Base-by-base conservation (phyloP, 371 early-diverging fungal genomes). In the Apophysomyces sp. region DNA sequence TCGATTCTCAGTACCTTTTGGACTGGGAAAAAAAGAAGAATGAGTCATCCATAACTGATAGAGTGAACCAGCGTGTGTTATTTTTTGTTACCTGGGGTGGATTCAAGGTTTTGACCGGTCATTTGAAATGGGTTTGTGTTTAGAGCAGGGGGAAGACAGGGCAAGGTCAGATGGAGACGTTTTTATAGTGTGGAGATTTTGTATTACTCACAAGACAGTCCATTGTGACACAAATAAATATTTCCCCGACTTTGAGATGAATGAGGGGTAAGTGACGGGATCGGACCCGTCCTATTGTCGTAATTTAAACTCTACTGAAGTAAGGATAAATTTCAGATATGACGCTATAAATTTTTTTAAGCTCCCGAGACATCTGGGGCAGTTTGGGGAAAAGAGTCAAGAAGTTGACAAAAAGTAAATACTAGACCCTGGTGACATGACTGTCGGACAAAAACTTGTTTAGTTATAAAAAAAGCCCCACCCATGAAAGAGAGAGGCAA, bases 1-100 rank as follows among this genome's bases (percentile, higher is more conserved):
- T 86, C 84, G 18, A 78, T 40, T 28, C 76, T 87, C 39, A 95
- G 80, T 4, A 91, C 86, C 63, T 86, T 89, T 44, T 62, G n/a
- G 49, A 6, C 49, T 44, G 21, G 4, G 21, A 44, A 44, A 44
- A 44, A 44, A 4, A 34, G 5, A 34, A 34, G 7, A 12, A 34
- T 37, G 37, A 37, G 37, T 37, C 11, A 37, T 37, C n/a, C 37
- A 11, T 34, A 37, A 37, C 37, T 37, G 37, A 37, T n/a, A 37
- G 15, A 37, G 11, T 13, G 2, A n/a, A 5, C n/a, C 3, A 37
- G 3, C 11, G 37, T 37, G n/a, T 37, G 5, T 11, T 37, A 5
- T 37, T 37, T 11, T 3, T 3, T 2, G 11, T 5, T 37, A 37
- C 49, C 49, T 44, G 49, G 11, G 21, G 49, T 21, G n/a, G n/a